A percentile compares a stretch with the other conserved stretches of the same genome.
These are phyloP conservation scores for Lachancea cidri DNA, from an alignment of 805 yeast species.

Conservation along the genomic window DNA sequence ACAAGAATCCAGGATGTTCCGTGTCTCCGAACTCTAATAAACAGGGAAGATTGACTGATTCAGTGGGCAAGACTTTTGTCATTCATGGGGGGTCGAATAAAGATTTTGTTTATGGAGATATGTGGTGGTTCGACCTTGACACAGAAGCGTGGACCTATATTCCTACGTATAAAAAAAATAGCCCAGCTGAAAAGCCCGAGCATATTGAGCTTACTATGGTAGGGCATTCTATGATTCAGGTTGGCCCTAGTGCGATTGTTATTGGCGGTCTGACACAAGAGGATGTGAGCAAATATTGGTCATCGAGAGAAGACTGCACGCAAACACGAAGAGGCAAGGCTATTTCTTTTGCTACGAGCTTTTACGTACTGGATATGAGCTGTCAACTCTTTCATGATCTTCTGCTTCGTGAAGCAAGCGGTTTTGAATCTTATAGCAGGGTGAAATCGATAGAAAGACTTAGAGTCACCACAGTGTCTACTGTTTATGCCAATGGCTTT, in stretches of 20 bases:
- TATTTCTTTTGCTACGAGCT: neutral
- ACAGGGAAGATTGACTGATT: neutral
- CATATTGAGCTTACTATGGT: conserved; percentile 21
- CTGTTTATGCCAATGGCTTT: conserved; percentile 6
- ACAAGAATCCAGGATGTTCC: neutral
- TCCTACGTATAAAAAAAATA: conserved; percentile 8
- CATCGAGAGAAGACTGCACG: neutral
- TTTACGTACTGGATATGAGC: conserved; percentile 3
- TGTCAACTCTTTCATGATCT: neutral
- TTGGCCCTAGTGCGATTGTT: conserved; percentile 21
- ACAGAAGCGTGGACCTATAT: conserved; percentile 38
- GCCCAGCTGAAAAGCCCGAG: conserved; percentile 13
- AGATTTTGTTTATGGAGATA: conserved; percentile 39
- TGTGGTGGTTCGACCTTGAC: conserved; percentile 47
- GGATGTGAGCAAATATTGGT: conserved; percentile 17
- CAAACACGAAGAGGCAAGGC: neutral
- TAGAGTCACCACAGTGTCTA: conserved; percentile 2
- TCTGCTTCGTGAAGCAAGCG: conserved; percentile 1
- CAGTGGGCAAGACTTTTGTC: conserved; percentile 18
- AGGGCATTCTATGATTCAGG: conserved; percentile 26
- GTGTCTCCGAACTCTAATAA: neutral
- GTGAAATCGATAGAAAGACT: neutral
- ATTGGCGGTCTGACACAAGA: conserved; percentile 27
- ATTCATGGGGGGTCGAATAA: conserved; percentile 39
- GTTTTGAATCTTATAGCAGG: neutral